phyloP scores from a whole-genome alignment of 352 stramenopile species.

The Pythium monospermum region DNA sequence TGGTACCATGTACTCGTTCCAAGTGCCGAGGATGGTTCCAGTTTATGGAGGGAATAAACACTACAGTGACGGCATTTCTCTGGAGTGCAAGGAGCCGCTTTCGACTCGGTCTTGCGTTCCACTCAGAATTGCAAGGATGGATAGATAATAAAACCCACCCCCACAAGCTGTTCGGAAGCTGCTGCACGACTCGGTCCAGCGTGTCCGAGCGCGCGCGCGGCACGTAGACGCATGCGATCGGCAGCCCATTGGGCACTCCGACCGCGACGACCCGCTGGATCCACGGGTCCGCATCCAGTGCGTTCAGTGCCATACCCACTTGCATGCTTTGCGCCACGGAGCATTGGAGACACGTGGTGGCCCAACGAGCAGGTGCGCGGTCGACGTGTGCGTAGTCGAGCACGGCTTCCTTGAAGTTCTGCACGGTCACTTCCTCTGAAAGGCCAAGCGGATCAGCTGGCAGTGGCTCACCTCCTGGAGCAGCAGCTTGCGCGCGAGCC shows the following conservation, averaged over 20 bases:
- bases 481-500: constrained; percentile 12
- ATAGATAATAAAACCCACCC: constrained; percentile 18
- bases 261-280: constrained; percentile 20
- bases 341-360: constrained; percentile 22
- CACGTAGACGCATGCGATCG: constrained; percentile 24
- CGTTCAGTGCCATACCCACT: constrained; percentile 12
- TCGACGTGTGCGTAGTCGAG: constrained; percentile 16
- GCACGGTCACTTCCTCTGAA: constrained; percentile 11
- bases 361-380: constrained; percentile 14
- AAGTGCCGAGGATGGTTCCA: constrained; percentile 9
- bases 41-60: constrained; percentile 6
- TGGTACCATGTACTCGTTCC: constrained; percentile 17
- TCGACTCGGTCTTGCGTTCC: constrained; percentile 9
- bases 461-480: constrained; percentile 16
- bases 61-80: constrained; percentile 1
- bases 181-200: constrained; percentile 10
- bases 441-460: constrained; percentile 17
- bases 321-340: constrained; percentile 9
- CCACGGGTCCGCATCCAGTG: constrained; percentile 13
- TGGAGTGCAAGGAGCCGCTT: constrained; percentile 5
- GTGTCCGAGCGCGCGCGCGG: constrained; percentile 19
- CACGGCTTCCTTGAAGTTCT: constrained; percentile 26
- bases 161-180: constrained; percentile 22
- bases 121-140: constrained; percentile 16
- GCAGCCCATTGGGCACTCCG: constrained; percentile 13